Conservation (phyloP, 371 early-diverging fungal genomes). For the Fennellomyces sp. region DNA sequence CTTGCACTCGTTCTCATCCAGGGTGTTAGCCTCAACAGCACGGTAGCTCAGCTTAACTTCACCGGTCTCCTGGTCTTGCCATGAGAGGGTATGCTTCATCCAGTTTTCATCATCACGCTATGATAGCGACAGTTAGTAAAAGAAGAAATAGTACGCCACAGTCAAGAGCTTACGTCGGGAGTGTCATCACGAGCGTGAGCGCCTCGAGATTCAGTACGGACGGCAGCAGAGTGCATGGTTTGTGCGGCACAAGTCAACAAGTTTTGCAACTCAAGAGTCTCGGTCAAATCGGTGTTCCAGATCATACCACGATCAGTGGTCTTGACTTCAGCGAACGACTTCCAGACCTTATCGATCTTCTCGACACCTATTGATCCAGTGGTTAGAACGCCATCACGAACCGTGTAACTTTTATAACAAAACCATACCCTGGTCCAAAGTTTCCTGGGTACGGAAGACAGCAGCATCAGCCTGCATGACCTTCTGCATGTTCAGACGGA, state of each 20-base stretch:
- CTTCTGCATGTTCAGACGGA: constrained; percentile 96
- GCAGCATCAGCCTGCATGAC: constrained; percentile 97
- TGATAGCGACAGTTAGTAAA: not conserved
- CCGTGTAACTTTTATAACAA: constrained; percentile 1
- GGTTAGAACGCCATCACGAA: constrained; percentile 3
- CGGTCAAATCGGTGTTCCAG: constrained; percentile 97
- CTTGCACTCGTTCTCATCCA: constrained; percentile 94
- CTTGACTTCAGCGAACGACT: constrained; percentile 82
- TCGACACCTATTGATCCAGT: constrained; percentile 17
- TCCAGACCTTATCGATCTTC: constrained; percentile 86
- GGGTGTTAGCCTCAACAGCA: constrained; percentile 75
- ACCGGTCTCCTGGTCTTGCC: constrained; percentile 84
- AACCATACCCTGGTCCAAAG: constrained; percentile 80
- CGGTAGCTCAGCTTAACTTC: constrained; percentile 86
- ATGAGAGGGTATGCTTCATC: constrained; percentile 99
- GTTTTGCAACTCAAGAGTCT: constrained; percentile 97
- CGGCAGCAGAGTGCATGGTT: constrained; percentile 95
- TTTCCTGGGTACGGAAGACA: constrained; percentile 94
- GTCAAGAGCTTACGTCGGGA: not conserved
- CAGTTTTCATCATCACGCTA: constrained; percentile 89
- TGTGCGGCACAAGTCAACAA: constrained; percentile 95
- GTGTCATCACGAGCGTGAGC: constrained; percentile 93
- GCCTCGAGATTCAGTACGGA: constrained; percentile 97
- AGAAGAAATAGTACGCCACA: not conserved
- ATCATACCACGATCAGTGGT: constrained; percentile 93